Percentiles rank a stretch among this genome's conserved stretches.
Evolutionary conservation across 768 basidiomycete genomes (phyloP).

Genomic region (Botryobasidium botryosum): DNA sequence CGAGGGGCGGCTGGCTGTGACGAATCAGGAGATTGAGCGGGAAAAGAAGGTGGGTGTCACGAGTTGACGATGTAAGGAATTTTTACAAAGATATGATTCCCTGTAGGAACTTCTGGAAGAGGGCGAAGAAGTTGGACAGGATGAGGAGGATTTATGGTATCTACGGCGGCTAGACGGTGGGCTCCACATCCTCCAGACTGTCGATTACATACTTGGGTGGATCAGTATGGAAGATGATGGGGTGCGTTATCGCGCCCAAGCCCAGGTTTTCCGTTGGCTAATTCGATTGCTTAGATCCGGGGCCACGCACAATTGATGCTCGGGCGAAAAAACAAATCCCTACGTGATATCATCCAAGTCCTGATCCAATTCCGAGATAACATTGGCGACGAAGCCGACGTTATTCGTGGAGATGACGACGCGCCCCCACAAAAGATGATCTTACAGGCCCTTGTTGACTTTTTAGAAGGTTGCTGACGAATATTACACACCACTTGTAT

Average conservation of each 20-base stretch:
- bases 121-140: constrained; percentile 37
- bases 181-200: constrained; percentile 71
- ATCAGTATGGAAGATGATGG: constrained; percentile 96
- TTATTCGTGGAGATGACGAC: constrained; percentile 18
- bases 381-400: constrained; percentile 36
- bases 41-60: constrained; percentile 43
- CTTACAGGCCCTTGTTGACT: constrained; percentile 46
- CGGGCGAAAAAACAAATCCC: constrained; percentile 46
- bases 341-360: constrained; percentile 54
- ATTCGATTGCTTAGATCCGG: constrained; percentile 39
- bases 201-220: constrained; percentile 93
- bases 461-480: constrained; percentile 30
- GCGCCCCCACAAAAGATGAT: constrained; percentile 47
- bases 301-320: constrained; percentile 63
- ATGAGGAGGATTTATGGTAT: constrained; percentile 66
- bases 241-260: constrained; percentile 42
- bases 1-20: constrained; percentile 35
- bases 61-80: not conserved
- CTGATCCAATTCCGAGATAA: constrained; percentile 58
- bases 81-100: not conserved
- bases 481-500: not conserved
- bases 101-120: constrained; percentile 36
- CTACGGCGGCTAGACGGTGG: constrained; percentile 77
- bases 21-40: constrained; percentile 47
- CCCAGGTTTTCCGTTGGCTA: not conserved